phyloP scores from a whole-genome alignment of 768 basidiomycete species.

The Neoboletus magnificus region DNA sequence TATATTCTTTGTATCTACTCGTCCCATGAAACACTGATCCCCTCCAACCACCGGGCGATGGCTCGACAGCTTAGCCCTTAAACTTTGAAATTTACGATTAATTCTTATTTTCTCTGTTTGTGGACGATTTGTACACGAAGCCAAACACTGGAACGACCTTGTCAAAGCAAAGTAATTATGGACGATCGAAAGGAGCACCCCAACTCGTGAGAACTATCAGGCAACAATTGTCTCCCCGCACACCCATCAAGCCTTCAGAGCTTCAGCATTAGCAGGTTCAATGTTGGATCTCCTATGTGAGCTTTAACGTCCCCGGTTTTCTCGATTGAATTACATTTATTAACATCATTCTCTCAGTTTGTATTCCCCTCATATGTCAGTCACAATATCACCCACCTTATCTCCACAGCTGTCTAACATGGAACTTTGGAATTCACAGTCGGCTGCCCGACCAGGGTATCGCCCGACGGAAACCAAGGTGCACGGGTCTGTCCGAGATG shows the following conservation, averaged over 20 bases:
- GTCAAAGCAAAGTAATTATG: no score
- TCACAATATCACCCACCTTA: conserved; percentile 3
- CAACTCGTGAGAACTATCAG: not conserved
- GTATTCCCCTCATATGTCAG: conserved; percentile 51
- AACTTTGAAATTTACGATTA: no score
- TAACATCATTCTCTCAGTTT: conserved; percentile 37
- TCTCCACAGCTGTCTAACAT: conserved; percentile 13
- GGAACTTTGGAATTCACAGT: conserved; percentile 38
- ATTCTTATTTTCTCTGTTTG: no score
- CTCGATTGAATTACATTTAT: not conserved
- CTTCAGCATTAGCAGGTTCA: no score
- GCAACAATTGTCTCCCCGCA: not conserved
- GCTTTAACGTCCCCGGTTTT: not conserved
- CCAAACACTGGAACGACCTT: no score
- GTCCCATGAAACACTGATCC: no score
- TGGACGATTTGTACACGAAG: no score
- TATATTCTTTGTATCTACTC: no score
- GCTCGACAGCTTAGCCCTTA: no score
- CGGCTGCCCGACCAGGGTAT: conserved; percentile 61
- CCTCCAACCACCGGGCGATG: no score
- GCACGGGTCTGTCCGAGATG: conserved; percentile 67
- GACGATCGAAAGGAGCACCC: not conserved
- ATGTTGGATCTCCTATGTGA: conserved; percentile 15
- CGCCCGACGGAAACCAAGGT: conserved; percentile 50
- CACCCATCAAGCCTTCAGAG: not conserved